phyloP scores from a whole-genome alignment of 768 basidiomycete genomes.

The Amanita pallidorosea region DNA sequence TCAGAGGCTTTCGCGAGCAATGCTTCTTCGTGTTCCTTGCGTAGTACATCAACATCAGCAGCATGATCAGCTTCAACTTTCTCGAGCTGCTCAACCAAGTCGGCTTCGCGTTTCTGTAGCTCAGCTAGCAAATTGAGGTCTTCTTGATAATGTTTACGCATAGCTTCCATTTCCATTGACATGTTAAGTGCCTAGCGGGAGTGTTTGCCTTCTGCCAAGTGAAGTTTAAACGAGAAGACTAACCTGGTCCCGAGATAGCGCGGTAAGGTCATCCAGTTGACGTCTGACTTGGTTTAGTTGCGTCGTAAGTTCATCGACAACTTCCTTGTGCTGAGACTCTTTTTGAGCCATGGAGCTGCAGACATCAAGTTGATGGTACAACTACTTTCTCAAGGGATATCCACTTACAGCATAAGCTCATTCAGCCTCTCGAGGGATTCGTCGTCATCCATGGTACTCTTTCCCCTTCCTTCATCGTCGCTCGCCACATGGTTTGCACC shows the following conservation, averaged over 20 bases:
- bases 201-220: background rate
- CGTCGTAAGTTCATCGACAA: constrained; percentile 58
- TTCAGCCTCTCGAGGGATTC: constrained; percentile 75
- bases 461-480: constrained; percentile 24
- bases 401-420: constrained; percentile 81
- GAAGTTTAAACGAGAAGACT: constrained; percentile 9
- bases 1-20: constrained; percentile 25
- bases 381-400: constrained; percentile 2
- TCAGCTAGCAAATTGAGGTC: constrained; percentile 42
- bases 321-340: constrained; percentile 80
- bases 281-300: constrained; percentile 62
- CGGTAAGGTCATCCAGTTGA: constrained; percentile 73
- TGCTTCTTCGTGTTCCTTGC: constrained; percentile 37
- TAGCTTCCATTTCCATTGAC: constrained; percentile 74
- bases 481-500: constrained; percentile 22
- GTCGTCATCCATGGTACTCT: constrained; percentile 38
- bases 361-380: constrained; percentile 3
- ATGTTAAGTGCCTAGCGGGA: constrained; percentile 63
- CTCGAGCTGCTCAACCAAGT: constrained; percentile 40
- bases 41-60: constrained; percentile 35
- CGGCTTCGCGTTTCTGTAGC: constrained; percentile 44
- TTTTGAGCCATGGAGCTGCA: constrained; percentile 94
- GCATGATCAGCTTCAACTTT: constrained; percentile 40
- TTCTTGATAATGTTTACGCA: constrained; percentile 51
- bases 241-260: constrained; percentile 81